Evolutionary conservation across 371 early-diverging fungal genomes (phyloP).

Genomic region (Mucor irregularis): DNA sequence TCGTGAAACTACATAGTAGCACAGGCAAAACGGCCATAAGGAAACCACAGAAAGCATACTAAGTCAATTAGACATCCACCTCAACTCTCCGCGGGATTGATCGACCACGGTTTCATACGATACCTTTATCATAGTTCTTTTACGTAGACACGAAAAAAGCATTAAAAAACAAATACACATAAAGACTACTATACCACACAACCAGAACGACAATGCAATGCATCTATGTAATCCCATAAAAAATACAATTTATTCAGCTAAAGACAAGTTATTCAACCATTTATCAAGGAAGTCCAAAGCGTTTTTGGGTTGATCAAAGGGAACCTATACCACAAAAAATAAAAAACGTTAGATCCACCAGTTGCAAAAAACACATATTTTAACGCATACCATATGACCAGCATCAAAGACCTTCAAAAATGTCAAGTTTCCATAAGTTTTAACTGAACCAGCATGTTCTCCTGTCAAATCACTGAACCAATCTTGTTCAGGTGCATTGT

Average conservation of each 20-base stretch:
- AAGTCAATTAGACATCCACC: too few relatives aligned
- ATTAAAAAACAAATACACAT: too few relatives aligned
- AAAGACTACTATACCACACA: too few relatives aligned
- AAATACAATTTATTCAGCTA: conserved; percentile 7
- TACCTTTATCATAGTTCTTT: too few relatives aligned
- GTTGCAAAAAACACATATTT: neutral
- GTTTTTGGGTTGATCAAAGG: conserved; percentile 63
- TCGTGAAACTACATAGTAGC: too few relatives aligned
- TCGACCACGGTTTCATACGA: too few relatives aligned
- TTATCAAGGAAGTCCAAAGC: conserved; percentile 56
- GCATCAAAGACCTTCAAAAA: conserved; percentile 82
- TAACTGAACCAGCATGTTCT: conserved; percentile 71
- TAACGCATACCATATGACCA: conserved; percentile 89
- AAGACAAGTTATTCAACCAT: conserved; percentile 45
- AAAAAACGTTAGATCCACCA: neutral
- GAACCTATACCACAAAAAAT: conserved; percentile 33
- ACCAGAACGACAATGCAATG: too few relatives aligned
- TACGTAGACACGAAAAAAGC: too few relatives aligned
- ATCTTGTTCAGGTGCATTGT: conserved; percentile 50
- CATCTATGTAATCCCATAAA: too few relatives aligned
- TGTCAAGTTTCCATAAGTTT: conserved; percentile 66
- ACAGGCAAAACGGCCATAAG: too few relatives aligned
- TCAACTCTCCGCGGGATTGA: too few relatives aligned
- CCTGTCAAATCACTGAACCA: conserved; percentile 41
- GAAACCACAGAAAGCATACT: too few relatives aligned